Percentiles rank a stretch among this genome's conserved stretches.
These are phyloP conservation scores for Globisporangium orthogonon DNA, from an alignment of 352 stramenopile species.

Conservation along the genomic window DNA sequence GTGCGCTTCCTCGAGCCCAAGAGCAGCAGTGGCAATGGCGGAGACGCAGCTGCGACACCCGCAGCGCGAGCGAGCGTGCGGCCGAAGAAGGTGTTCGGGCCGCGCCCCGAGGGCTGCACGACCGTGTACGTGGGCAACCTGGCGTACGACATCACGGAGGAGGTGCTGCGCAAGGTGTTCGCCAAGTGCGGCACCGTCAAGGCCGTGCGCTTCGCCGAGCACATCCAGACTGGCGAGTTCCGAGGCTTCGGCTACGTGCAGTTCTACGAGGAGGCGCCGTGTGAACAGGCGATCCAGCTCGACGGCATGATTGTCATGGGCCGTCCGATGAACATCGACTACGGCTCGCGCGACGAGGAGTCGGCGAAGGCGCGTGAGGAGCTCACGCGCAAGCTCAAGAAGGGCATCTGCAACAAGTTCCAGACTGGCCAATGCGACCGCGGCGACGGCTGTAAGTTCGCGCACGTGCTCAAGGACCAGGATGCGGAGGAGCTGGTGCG, in stretches of 20 bases:
- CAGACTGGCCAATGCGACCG: conserved; percentile 51
- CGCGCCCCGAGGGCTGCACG: conserved; percentile 78
- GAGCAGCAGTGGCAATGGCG: conserved; percentile 4
- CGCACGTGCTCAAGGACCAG: conserved; percentile 57
- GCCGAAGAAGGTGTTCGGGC: conserved; percentile 48
- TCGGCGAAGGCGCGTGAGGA: conserved; percentile 64
- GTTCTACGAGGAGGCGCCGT: conserved; percentile 88
- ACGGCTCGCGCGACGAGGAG: conserved; percentile 59
- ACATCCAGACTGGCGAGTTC: conserved; percentile 85
- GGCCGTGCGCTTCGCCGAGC: conserved; percentile 76
- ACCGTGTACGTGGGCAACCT: conserved; percentile 96
- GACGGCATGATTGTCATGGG: conserved; percentile 83
- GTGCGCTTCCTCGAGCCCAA: conserved; percentile 83
- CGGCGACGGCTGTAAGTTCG: conserved; percentile 64
- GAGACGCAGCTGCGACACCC: neutral
- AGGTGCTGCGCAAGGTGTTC: conserved; percentile 82
- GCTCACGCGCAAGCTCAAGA: conserved; percentile 71
- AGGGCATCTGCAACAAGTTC: conserved; percentile 71
- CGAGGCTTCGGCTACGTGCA: conserved; percentile 89
- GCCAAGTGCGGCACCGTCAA: conserved; percentile 70
- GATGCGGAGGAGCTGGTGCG: conserved; percentile 43
- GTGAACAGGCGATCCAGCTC: conserved; percentile 76
- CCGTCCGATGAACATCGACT: conserved; percentile 78
- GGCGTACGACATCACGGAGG: conserved; percentile 91
- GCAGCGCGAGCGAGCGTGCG: conserved; percentile 8